phyloP scores from a whole-genome alignment of 768 basidiomycete genomes.

The Candolleomyces eurysporus region DNA sequence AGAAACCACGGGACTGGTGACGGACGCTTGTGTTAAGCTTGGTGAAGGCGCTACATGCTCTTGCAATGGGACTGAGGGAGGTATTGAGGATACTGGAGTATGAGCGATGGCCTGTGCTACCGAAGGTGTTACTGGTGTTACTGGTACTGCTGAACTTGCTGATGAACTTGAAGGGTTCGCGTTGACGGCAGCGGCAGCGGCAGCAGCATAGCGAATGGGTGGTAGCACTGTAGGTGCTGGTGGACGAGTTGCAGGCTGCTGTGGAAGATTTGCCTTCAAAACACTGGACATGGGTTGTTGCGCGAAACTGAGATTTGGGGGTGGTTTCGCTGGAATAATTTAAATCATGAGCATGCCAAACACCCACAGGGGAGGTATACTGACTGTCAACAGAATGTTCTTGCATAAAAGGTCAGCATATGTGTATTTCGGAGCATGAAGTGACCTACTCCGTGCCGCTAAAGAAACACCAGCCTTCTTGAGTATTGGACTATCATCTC shows the following conservation, averaged over 20 bases:
- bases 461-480: conserved; percentile 70
- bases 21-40: conserved; percentile 81
- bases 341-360: conserved; percentile 14
- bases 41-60: conserved; percentile 64
- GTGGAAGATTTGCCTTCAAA: conserved; percentile 66
- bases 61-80: conserved; percentile 35
- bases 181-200: conserved; percentile 61
- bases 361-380: conserved; percentile 16
- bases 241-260: conserved; percentile 48
- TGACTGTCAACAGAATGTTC: conserved; percentile 72
- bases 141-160: conserved; percentile 28
- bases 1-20: conserved; percentile 79
- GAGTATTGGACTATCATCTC: conserved; percentile 73
- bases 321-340: conserved; percentile 56
- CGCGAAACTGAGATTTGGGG: conserved; percentile 76
- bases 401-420: conserved; percentile 27
- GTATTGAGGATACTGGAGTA: conserved; percentile 34
- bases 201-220: conserved; percentile 45
- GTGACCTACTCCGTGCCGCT: conserved; percentile 66
- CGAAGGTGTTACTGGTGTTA: conserved; percentile 33
- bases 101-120: conserved; percentile 13
- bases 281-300: conserved; percentile 76
- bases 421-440: conserved; percentile 2
- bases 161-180: conserved; percentile 24
- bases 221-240: conserved; percentile 31